phyloP scores from a whole-genome alignment of 805 yeast species.

The Ogataea sp. region DNA sequence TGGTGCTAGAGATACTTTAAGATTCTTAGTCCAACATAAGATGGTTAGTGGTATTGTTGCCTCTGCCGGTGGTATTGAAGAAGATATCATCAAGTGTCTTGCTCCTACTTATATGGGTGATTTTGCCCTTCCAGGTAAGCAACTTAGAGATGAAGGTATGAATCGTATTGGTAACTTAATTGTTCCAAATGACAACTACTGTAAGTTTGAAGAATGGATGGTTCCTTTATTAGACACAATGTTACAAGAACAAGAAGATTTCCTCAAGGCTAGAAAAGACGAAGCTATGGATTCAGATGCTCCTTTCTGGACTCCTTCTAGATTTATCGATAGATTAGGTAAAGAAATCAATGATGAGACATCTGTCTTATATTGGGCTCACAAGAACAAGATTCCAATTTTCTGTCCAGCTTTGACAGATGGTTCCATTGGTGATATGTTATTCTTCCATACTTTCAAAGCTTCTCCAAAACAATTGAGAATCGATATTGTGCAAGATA shows the following conservation, averaged over 20 bases:
- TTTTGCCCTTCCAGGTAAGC: conserved; percentile 71
- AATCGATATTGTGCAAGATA: conserved; percentile 90
- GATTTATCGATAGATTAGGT: conserved; percentile 86
- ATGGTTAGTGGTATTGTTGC: conserved; percentile 93
- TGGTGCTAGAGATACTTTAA: conserved; percentile 85
- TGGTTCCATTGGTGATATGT: conserved; percentile 98
- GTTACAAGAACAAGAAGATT: conserved; percentile 81
- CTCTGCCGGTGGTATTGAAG: conserved; percentile 98
- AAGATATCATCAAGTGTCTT: conserved; percentile 90
- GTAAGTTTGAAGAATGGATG: conserved; percentile 97
- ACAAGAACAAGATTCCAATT: conserved; percentile 90
- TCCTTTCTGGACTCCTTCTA: conserved; percentile 91
- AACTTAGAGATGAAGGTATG: conserved; percentile 89
- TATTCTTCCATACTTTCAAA: conserved; percentile 96
- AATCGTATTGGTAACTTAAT: conserved; percentile 95
- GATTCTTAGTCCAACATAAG: conserved; percentile 86
- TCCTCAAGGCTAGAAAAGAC: conserved; percentile 43
- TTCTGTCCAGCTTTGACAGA: conserved; percentile 98
- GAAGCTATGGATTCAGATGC: conserved; percentile 57
- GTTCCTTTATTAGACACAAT: conserved; percentile 85
- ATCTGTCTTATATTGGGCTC: conserved; percentile 96
- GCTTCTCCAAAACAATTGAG: conserved; percentile 85
- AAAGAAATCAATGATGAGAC: conserved; percentile 91
- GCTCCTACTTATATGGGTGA: conserved; percentile 97
- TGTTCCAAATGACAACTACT: conserved; percentile 97